A percentile compares a stretch with the other conserved stretches of the same genome.
Conservation (phyloP, 2,329 filamentous ascomycete species). For the Hypoxylon sp. region DNA sequence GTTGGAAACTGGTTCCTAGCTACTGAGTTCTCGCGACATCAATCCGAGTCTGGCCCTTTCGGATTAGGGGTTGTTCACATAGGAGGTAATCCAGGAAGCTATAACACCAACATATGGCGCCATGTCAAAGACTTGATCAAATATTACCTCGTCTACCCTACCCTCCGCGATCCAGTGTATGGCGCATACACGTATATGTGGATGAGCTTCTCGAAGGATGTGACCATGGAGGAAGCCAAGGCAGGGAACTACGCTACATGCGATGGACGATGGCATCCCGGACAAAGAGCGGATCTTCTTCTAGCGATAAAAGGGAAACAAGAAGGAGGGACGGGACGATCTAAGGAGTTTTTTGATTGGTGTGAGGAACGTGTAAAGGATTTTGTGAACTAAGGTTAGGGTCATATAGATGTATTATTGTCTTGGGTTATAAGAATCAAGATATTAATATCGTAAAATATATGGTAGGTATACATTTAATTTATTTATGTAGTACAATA, state of each 20-base stretch:
- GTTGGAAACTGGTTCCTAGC: constrained; percentile 46
- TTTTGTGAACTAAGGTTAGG: constrained; percentile 11
- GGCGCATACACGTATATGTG: constrained; percentile 47
- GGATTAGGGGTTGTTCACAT: constrained; percentile 32
- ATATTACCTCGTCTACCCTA: constrained; percentile 23
- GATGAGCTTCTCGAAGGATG: constrained; percentile 46
- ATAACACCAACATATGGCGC: constrained; percentile 43
- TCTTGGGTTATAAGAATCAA: background rate
- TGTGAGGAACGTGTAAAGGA: constrained; percentile 38
- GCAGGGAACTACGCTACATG: constrained; percentile 47
- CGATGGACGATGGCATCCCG: constrained; percentile 48
- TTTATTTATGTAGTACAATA: too few species aligned
- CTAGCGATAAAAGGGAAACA: constrained; percentile 30
- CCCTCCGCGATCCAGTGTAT: constrained; percentile 36
- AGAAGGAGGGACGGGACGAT: constrained; percentile 43
- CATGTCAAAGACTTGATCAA: constrained; percentile 16
- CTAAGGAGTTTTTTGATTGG: constrained; percentile 45
- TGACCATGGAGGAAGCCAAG: constrained; percentile 41
- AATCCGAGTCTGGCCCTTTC: constrained; percentile 17
- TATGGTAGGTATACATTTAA: too few species aligned
- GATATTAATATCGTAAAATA: background rate
- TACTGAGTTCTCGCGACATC: constrained; percentile 45
- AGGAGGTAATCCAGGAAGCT: constrained; percentile 44
- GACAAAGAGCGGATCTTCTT: constrained; percentile 45
- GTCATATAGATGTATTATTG: background rate